Conservation (phyloP, 2,329 filamentous ascomycete species). For the Ascocoryne sarcoides region DNA sequence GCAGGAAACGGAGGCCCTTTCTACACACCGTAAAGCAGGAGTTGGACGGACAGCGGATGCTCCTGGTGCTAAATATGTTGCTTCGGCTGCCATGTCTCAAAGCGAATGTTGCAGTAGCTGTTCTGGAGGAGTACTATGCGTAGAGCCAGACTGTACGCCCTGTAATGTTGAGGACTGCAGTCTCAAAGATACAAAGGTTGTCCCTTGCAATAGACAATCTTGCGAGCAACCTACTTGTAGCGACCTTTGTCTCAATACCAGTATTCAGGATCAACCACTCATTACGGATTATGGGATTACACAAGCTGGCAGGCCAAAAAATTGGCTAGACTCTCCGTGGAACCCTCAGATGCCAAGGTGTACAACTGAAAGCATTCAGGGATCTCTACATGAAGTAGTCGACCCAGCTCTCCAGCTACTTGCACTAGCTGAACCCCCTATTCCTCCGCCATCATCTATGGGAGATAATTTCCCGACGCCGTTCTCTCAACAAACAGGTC, state of each 20-base stretch:
- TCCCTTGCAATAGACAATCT: constrained; percentile 14
- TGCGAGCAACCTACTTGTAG: constrained; percentile 18
- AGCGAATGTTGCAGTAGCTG: constrained; percentile 27
- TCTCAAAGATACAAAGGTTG: constrained; percentile 6
- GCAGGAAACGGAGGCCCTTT: too few species aligned
- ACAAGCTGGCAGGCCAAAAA: constrained; percentile 1
- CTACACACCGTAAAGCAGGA: too few species aligned
- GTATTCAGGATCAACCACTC: constrained; percentile 8
- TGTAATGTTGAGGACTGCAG: constrained; percentile 13
- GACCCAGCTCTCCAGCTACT: constrained; percentile 4
- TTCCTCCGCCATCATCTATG: constrained; percentile 17
- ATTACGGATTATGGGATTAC: constrained; percentile 2
- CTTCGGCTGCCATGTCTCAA: background rate
- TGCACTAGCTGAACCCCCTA: constrained; percentile 6
- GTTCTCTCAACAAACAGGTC: constrained; percentile 5
- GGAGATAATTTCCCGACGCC: constrained; percentile 11
- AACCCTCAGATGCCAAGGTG: constrained; percentile 4
- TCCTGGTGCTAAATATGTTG: background rate
- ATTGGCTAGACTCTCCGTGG: constrained; percentile 11
- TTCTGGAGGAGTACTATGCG: constrained; percentile 17
- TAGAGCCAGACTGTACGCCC: constrained; percentile 18
- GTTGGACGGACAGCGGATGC: too few species aligned
- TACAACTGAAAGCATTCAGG: background rate
- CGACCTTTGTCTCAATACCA: constrained; percentile 13
- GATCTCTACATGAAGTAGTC: constrained; percentile 2